These are phyloP conservation scores for Dillenia suffruticosa DNA, from an alignment of 164 flowering plant genomes.

Conservation along the genomic window DNA sequence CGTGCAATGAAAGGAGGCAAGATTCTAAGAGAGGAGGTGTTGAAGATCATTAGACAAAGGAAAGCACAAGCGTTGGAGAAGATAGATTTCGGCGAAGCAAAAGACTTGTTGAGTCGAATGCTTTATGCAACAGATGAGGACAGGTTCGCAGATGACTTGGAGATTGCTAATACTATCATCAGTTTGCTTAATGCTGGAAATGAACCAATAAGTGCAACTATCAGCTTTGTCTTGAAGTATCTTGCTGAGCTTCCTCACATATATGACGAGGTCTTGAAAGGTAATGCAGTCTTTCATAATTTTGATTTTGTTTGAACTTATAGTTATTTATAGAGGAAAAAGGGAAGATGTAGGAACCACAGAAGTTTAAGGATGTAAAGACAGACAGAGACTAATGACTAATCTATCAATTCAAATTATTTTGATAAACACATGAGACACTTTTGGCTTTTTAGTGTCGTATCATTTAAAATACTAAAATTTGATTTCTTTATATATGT, in stretches of 20 bases:
- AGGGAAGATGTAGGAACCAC: too few relatives aligned
- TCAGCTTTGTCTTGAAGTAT: not conserved
- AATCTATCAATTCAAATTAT: too few relatives aligned
- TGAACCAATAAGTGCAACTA: slow-evolving; percentile 1
- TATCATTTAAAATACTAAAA: too few relatives aligned
- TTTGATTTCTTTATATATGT: too few relatives aligned
- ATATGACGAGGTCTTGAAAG: slow-evolving; percentile 1
- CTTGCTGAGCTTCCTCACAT: slow-evolving; percentile 5
- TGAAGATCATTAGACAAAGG: slow-evolving; percentile 1
- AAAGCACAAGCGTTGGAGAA: slow-evolving; percentile 3
- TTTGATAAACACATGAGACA: too few relatives aligned
- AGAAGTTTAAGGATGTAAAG: too few relatives aligned
- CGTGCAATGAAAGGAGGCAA: not conserved
- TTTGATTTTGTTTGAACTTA: too few relatives aligned
- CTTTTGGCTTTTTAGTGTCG: too few relatives aligned
- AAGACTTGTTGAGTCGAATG: not conserved
- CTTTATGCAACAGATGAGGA: not conserved
- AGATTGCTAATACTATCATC: not conserved
- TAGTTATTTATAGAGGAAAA: too few relatives aligned
- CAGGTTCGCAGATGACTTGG: not conserved
- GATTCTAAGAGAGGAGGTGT: not conserved
- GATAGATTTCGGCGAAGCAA: not conserved
- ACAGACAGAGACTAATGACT: too few relatives aligned
- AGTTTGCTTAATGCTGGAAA: not conserved
- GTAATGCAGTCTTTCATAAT: not conserved